A percentile compares a stretch with the other conserved stretches of the same genome.
Evolutionary conservation across 139 green algal genomes (phyloP).

Genomic region (Chlamydomonas incerta): DNA sequence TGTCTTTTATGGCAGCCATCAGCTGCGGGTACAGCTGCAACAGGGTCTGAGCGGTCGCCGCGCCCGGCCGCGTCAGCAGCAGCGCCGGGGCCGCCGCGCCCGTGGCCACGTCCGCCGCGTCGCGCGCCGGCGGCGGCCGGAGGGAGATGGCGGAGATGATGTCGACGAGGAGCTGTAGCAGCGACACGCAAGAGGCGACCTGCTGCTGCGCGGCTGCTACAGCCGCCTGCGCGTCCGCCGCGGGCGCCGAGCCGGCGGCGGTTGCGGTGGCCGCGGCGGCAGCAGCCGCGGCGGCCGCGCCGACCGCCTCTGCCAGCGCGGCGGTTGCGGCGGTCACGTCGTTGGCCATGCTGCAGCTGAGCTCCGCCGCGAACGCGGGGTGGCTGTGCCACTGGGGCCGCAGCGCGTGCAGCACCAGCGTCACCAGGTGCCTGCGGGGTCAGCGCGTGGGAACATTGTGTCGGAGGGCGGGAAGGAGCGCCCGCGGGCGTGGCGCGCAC

Average conservation of each 20-base stretch:
- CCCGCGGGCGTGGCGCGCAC: too few species aligned
- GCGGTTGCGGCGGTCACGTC: not conserved
- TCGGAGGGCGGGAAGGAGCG: too few species aligned
- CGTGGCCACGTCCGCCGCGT: not conserved
- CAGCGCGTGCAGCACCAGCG: conserved; percentile 14
- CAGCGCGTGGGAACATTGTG: too few species aligned
- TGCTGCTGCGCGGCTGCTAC: not conserved
- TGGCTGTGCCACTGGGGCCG: conserved; percentile 42
- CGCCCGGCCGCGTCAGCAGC: conserved; percentile 6
- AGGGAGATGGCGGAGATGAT: conserved; percentile 25
- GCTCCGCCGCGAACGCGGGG: conserved; percentile 7
- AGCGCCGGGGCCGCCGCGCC: not conserved
- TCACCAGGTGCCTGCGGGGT: conserved; percentile 5
- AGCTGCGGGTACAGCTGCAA: not conserved
- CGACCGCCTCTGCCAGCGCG: not conserved
- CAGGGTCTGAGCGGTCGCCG: not conserved
- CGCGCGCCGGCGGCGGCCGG: not conserved
- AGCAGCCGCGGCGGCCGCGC: not conserved
- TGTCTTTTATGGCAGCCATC: not conserved
- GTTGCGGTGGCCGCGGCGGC: not conserved
- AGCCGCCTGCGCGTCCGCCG: not conserved
- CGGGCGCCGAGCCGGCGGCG: not conserved
- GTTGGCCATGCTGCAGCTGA: conserved; percentile 27
- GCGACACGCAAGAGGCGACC: conserved; percentile 7
- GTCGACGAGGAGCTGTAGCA: conserved; percentile 14